Evolutionary conservation across 106 monocot species (phyloP).

Genomic region (Acanthochlamys bracteata): DNA sequence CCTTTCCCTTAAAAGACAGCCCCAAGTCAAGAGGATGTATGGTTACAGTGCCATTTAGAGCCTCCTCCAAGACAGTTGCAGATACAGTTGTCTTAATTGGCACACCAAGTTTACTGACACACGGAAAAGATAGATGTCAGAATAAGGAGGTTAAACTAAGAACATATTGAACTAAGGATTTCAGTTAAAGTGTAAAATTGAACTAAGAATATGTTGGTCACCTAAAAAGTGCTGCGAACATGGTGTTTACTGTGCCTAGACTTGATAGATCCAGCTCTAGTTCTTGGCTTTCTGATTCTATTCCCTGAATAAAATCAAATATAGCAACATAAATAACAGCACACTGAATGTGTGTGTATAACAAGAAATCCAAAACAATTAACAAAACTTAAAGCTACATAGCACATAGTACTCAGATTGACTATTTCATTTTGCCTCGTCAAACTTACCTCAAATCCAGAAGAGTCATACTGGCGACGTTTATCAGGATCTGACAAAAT

Average conservation of each 20-base stretch:
- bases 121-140: too few relatives aligned
- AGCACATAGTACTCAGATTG: not conserved
- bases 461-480: slow-evolving; percentile 76
- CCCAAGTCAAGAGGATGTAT: slow-evolving; percentile 51
- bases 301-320: slow-evolving; percentile 33
- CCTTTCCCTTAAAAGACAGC: slow-evolving; percentile 54
- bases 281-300: slow-evolving; percentile 82
- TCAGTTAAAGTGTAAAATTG: too few relatives aligned
- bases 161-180: too few relatives aligned
- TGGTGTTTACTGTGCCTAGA: slow-evolving; percentile 79
- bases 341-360: not conserved
- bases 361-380: not conserved
- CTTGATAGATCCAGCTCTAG: slow-evolving; percentile 96
- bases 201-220: slow-evolving; percentile 15
- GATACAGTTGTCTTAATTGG: slow-evolving; percentile 97
- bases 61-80: slow-evolving; percentile 93
- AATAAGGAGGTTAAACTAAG: too few relatives aligned
- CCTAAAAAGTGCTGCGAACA: slow-evolving; percentile 99
- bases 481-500: slow-evolving; percentile 92
- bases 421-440: not conserved
- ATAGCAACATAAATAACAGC: not conserved
- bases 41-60: slow-evolving; percentile 67
- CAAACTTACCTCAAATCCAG: slow-evolving; percentile 75
- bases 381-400: not conserved
- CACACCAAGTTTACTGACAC: slow-evolving; percentile 82